Base-by-base conservation (phyloP, 2,329 filamentous ascomycete genomes). In the Capronia coronata region DNA sequence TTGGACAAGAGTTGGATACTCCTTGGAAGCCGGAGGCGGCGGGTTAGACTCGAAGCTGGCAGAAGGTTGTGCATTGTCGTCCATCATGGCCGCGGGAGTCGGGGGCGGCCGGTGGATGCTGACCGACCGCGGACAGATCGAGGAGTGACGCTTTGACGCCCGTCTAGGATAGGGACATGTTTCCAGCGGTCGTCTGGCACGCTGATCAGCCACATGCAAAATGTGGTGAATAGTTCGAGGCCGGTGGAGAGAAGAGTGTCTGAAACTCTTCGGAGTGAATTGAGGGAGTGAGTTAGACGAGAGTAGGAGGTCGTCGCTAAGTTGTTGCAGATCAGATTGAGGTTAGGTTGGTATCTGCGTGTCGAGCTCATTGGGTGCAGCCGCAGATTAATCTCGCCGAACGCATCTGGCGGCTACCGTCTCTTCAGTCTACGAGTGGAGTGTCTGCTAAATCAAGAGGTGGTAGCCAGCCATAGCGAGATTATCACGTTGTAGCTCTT, bases 151-250 rank as follows among this genome's bases (percentile, higher is more conserved):
- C 54, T 54, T 54, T 51, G 54, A 54, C 51, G 48, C 40, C 46
- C 51, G 48, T 49, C 52, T 52, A 57, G 52, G 51, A 48, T 52
- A 46, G 52, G 44, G 51, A 57, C 55, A 55, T 57, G 38, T 39
- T 52, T 54, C 40, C 45, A 44, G 10, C 40, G 18, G 47, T 34
- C 6, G 32, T 46, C n/a, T 46, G 48, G 37, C 43, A 51, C 35
- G 49, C 39, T 49, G 55, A 57, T 56, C 51, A 56, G 54, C 54
- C 54, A 56, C 54, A 52, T 46, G 43, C 45, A 37, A 34, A 13
- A n/a, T n/a, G n/a, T n/a, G n/a, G n/a, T n/a, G 43, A 43, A 52
- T 53, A 46, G 54, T 43, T 40, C 32, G 29, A 18, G 25, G 30
- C 23, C 34, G 38, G 49, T 52, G 52, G 49, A 52, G 42, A 49